Base-by-base conservation (phyloP, 2,329 filamentous ascomycete species). In the Monosporascus cannonballus region DNA sequence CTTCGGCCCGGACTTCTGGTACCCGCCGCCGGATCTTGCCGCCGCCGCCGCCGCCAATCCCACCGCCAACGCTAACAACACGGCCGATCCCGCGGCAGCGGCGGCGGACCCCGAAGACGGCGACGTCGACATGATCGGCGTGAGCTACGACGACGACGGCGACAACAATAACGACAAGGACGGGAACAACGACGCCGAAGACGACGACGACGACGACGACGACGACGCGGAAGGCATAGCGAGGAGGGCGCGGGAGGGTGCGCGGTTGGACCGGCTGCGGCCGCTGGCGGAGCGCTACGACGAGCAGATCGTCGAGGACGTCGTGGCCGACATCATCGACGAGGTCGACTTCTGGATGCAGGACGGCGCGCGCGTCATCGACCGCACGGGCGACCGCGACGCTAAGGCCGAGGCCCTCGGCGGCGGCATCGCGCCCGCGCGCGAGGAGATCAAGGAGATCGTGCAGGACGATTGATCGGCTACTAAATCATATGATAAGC, bases 1-100 rank as follows among this genome's bases (percentile, higher is more conserved):
- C 70, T 96, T 99, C 66, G 93, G 94, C 1, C 91, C 90, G 0
- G 79, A 94, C 34, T 97, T 96, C 74, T 96, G 92, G 91, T 88
- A 78, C 66, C 90, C 91, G 17, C 92, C 92, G 0, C 78, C 83
- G 67, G 72, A n/a, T 68, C 69, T 45, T 69, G 71, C 30, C 63
- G 69, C 17, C 14, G 39, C 37, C 14, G 39, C 37, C 37, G 6
- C 46, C 17, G 17, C 62, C 65, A 34, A 34, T 34, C 30, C 39
- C 15, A 14, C 39, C 22, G 39, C 17, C 9, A 38, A 69, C 36
- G 30, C 25, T 22, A 46, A 9, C 11, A 25, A 6, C 27, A 47
- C 18, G 15, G 37, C 27, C 39, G 20, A n/a, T 9, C 24, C 25
- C 25, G 25, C 70, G 57, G 58, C 57, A 22, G 64, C 64, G 36